Conservation (phyloP, 176 grass and related monocot genomes). For the Oryza punctata region DNA sequence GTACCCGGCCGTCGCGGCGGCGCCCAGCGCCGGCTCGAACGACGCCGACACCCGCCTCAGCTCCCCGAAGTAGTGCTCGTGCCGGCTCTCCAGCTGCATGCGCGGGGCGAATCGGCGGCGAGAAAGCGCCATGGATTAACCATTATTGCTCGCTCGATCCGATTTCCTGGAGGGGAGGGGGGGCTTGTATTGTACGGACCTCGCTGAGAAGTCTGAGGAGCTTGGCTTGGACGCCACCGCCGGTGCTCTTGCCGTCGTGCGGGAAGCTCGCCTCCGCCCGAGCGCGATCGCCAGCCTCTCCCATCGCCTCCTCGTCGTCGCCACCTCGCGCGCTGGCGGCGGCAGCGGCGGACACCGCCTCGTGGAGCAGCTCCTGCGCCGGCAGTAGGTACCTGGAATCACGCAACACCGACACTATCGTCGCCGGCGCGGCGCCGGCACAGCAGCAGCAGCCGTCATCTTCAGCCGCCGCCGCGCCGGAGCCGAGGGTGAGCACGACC, state of each 20-base stretch:
- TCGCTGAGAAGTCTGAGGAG: constrained; percentile 78
- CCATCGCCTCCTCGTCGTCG: constrained; percentile 19
- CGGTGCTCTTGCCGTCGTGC: constrained; percentile 26
- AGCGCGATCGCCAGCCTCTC: neutral
- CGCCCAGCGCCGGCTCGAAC: constrained; percentile 70
- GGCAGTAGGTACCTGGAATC: constrained; percentile 68
- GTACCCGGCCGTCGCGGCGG: constrained; percentile 61
- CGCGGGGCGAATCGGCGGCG: constrained; percentile 39
- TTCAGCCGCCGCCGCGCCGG: constrained; percentile 2
- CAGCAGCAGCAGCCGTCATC: neutral
- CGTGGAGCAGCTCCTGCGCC: constrained; percentile 73
- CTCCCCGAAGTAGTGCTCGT: constrained; percentile 75
- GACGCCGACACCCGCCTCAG: constrained; percentile 64
- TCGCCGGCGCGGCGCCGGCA: neutral
- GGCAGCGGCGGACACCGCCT: constrained; percentile 46
- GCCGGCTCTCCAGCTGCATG: constrained; percentile 74
- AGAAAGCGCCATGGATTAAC: neutral
- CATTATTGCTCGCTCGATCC: neutral
- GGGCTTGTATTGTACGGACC: constrained; percentile 38
- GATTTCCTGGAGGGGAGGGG: neutral
- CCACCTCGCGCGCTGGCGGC: constrained; percentile 19
- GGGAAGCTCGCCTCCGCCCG: constrained; percentile 5
- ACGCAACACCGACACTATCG: constrained; percentile 42
- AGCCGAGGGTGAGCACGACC: constrained; percentile 55
- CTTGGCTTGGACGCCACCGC: constrained; percentile 56